Evolutionary conservation across 2,329 filamentous ascomycete genomes (phyloP).

Genomic region (Bipolaris bicolor): DNA sequence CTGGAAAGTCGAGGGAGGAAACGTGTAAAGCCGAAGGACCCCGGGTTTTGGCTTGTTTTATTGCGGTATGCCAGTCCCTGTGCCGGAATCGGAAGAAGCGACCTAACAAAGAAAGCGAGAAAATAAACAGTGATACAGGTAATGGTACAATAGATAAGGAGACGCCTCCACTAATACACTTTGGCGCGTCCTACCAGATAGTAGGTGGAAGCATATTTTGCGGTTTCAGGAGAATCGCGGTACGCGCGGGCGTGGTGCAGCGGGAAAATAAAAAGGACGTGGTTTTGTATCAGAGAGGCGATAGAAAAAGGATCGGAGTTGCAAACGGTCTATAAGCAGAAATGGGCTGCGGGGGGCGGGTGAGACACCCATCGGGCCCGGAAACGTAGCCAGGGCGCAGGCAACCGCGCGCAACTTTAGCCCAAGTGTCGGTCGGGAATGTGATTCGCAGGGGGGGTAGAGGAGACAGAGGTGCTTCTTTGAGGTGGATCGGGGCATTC

Average conservation of each 20-base stretch:
- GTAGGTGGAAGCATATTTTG: conserved; percentile 19
- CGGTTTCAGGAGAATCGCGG: conserved; percentile 11
- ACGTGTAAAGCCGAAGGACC: conserved; percentile 1
- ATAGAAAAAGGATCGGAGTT: conserved; percentile 24
- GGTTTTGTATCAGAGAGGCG: conserved; percentile 12
- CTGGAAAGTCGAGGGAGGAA: conserved; percentile 4
- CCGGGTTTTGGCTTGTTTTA: not conserved
- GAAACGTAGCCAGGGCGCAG: not conserved
- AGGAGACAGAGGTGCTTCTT: conserved; percentile 8
- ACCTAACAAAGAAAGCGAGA: conserved; percentile 16
- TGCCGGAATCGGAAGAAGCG: conserved; percentile 10
- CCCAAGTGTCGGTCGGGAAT: conserved; percentile 12
- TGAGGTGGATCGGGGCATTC: conserved; percentile 8
- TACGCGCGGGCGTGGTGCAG: conserved; percentile 25
- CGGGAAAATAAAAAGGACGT: conserved; percentile 8
- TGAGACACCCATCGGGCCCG: conserved; percentile 22
- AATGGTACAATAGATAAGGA: conserved; percentile 22
- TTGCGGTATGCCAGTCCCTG: conserved; percentile 4
- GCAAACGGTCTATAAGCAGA: conserved; percentile 25
- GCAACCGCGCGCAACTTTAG: conserved; percentile 18
- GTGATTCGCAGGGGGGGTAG: conserved; percentile 21
- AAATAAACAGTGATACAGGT: conserved; percentile 21
- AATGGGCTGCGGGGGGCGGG: conserved; percentile 18
- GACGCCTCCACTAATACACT: conserved; percentile 12
- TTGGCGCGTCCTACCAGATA: conserved; percentile 17